Evolutionary conservation across 257 asterid species (phyloP).

Genomic region (Solanum appendiculatum): DNA sequence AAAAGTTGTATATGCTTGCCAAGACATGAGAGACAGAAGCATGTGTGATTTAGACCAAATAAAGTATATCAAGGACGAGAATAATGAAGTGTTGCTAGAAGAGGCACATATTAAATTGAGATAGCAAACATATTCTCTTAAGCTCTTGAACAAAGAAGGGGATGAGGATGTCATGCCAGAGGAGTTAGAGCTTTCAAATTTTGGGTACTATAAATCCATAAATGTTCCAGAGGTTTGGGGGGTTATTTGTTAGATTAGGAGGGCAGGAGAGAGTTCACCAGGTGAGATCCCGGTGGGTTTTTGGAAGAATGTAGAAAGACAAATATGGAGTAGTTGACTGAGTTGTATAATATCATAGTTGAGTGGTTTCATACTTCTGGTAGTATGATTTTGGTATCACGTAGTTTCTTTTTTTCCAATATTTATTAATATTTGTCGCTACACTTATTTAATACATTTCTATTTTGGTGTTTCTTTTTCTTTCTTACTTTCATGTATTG

Average conservation of each 20-base stretch:
- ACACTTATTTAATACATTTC: too few species aligned
- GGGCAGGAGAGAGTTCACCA: neutral
- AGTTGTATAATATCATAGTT: too few species aligned
- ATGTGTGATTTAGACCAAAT: too few species aligned
- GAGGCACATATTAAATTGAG: neutral
- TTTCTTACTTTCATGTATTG: neutral
- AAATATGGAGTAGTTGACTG: neutral
- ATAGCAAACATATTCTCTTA: too few species aligned
- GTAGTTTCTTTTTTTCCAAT: too few species aligned
- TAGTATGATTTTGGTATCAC: too few species aligned
- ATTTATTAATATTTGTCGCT: too few species aligned
- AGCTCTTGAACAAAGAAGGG: neutral
- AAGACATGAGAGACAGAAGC: neutral
- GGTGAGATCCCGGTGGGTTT: neutral
- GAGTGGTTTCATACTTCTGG: too few species aligned
- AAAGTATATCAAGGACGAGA: neutral
- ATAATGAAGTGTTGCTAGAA: too few species aligned
- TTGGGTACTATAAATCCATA: neutral
- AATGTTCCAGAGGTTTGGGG: neutral
- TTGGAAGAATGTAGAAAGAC: neutral
- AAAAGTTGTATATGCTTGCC: neutral
- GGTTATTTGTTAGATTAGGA: neutral
- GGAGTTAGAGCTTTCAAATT: neutral
- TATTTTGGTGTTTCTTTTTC: too few species aligned
- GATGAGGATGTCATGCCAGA: neutral